Conservation (phyloP, 768 basidiomycete species). For the Tulasnella sp. region DNA sequence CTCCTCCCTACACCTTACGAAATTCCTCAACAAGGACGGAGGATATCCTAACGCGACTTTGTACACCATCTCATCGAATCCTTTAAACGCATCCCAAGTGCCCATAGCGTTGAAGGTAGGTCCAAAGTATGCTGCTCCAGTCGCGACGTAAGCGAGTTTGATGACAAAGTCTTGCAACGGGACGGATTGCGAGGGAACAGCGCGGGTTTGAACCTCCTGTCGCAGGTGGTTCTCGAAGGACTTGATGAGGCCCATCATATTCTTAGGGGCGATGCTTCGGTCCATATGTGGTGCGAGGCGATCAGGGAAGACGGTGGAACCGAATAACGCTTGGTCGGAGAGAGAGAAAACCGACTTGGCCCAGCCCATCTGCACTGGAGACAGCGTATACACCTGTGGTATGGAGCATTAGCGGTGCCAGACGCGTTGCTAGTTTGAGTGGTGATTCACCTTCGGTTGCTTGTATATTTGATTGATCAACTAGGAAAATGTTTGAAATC, state of each 20-base stretch:
- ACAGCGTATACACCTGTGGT: background rate
- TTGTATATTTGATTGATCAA: conserved; percentile 16
- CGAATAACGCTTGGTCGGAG: conserved; percentile 12
- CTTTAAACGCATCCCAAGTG: conserved; percentile 4
- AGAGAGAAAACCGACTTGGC: conserved; percentile 8
- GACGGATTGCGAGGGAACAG: conserved; percentile 5
- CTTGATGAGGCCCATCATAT: conserved; percentile 10
- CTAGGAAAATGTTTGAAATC: background rate
- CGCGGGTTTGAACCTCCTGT: background rate
- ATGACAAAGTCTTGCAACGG: conserved; percentile 4
- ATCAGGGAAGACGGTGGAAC: conserved; percentile 9
- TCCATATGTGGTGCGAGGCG: conserved; percentile 1
- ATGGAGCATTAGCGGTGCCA: background rate
- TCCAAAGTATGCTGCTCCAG: conserved; percentile 3
- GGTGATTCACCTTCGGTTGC: conserved; percentile 13
- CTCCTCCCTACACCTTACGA: background rate
- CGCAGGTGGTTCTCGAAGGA: conserved; percentile 9
- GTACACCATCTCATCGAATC: conserved; percentile 10
- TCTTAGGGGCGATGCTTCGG: conserved; percentile 11
- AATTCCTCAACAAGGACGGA: background rate
- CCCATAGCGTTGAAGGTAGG: conserved; percentile 14
- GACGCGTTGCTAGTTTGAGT: background rate
- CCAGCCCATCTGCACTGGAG: conserved; percentile 1
- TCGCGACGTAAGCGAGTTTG: conserved; percentile 2
- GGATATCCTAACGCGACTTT: conserved; percentile 15